phyloP scores from a whole-genome alignment of 495 filamentous ascomycete genomes.

The Platismatia glauca region DNA sequence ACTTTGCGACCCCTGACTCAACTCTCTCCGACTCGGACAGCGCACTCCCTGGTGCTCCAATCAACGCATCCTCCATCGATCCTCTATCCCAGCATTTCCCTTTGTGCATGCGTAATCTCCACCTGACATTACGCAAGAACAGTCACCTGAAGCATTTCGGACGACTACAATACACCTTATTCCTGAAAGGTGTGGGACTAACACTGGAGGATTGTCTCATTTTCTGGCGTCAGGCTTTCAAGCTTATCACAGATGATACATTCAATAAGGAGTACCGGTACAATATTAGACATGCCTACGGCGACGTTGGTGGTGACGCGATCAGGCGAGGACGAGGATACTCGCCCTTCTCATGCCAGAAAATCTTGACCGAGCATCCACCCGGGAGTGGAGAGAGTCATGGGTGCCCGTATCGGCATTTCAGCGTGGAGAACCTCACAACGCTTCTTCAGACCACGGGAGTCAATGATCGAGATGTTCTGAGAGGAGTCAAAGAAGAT shows the following conservation, averaged over 20 bases:
- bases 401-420: slow-evolving; percentile 94
- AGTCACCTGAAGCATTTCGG: slow-evolving; percentile 88
- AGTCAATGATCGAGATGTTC: slow-evolving; percentile 63
- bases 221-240: slow-evolving; percentile 87
- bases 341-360: slow-evolving; percentile 85
- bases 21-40: slow-evolving; percentile 56
- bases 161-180: slow-evolving; percentile 90
- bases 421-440: slow-evolving; percentile 75
- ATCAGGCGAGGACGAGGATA: slow-evolving; percentile 80
- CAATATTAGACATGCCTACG: slow-evolving; percentile 88
- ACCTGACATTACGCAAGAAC: slow-evolving; percentile 72
- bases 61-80: slow-evolving; percentile 74
- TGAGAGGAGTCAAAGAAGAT: slow-evolving; percentile 79
- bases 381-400: slow-evolving; percentile 80
- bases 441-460: slow-evolving; percentile 64
- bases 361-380: slow-evolving; percentile 77
- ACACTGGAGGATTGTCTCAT: slow-evolving; percentile 83
- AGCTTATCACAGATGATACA: slow-evolving; percentile 73
- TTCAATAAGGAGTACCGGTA: slow-evolving; percentile 97
- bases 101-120: slow-evolving; percentile 86
- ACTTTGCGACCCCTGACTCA: slow-evolving; percentile 84
- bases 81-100: slow-evolving; percentile 81
- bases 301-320: slow-evolving; percentile 88
- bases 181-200: slow-evolving; percentile 94
- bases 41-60: slow-evolving; percentile 53